A percentile compares a stretch with the other conserved stretches of the same genome.
Conservation (phyloP, 768 basidiomycete species). For the Russula griseocarnosa region DNA sequence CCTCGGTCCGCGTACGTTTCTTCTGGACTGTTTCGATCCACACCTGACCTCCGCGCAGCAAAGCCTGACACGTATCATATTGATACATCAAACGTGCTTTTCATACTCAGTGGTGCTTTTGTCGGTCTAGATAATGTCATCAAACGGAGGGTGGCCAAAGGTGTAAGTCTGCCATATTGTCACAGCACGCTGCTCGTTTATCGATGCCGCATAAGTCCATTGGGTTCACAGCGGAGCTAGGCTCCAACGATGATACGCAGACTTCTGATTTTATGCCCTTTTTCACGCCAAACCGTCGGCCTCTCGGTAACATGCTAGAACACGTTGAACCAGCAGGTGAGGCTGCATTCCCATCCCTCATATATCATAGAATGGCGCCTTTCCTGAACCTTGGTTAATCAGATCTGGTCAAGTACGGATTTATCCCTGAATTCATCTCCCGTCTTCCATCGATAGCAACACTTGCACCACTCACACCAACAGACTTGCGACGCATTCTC, state of each 20-base stretch:
- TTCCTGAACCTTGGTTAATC: neutral
- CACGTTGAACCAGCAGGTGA: slow-evolving; percentile 67
- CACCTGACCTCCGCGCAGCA: slow-evolving; percentile 37
- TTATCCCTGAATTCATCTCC: slow-evolving; percentile 94
- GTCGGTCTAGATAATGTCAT: slow-evolving; percentile 86
- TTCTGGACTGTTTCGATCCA: neutral
- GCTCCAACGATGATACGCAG: slow-evolving; percentile 39
- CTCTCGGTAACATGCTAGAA: slow-evolving; percentile 55
- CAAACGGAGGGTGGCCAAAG: slow-evolving; percentile 74
- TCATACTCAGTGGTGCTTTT: slow-evolving; percentile 92
- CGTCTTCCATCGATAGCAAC: slow-evolving; percentile 91
- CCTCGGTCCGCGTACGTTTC: slow-evolving; percentile 29
- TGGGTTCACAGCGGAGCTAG: slow-evolving; percentile 66
- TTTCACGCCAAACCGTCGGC: slow-evolving; percentile 71
- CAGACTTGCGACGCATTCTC: slow-evolving; percentile 84
- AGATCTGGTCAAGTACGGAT: slow-evolving; percentile 89
- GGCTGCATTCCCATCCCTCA: slow-evolving; percentile 15
- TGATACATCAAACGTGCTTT: slow-evolving; percentile 89
- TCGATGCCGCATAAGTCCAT: slow-evolving; percentile 59
- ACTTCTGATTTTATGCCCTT: slow-evolving; percentile 51
- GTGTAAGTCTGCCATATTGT: slow-evolving; percentile 48
- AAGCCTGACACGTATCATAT: slow-evolving; percentile 68
- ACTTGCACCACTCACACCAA: slow-evolving; percentile 68
- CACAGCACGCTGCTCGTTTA: neutral
- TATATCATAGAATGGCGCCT: neutral